Conservation (phyloP, 1,139 yeast species). For the Yamadazyma triangularis region DNA sequence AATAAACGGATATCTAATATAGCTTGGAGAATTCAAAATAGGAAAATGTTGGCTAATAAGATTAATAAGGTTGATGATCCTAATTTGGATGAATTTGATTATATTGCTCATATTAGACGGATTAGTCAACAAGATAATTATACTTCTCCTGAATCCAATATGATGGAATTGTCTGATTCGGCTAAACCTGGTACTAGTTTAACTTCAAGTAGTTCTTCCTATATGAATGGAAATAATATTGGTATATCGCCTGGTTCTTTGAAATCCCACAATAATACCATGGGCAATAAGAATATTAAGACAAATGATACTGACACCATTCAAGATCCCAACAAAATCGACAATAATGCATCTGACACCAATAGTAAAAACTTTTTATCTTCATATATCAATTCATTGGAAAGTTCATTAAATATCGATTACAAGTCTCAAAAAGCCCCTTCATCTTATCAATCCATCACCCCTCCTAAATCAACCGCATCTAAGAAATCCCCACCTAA, state of each 20-base stretch:
- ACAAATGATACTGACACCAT: neutral
- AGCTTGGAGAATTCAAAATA: slow-evolving; percentile 46
- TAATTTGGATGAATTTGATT: slow-evolving; percentile 41
- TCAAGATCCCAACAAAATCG: neutral
- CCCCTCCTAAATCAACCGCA: slow-evolving; percentile 16
- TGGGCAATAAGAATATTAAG: too few relatives aligned
- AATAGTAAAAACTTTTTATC: slow-evolving; percentile 26
- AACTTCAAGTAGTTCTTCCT: neutral
- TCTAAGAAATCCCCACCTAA: slow-evolving; percentile 11
- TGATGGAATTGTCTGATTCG: neutral
- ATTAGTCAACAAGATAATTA: slow-evolving; percentile 38
- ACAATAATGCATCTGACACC: slow-evolving; percentile 1
- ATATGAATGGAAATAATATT: neutral
- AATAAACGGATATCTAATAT: slow-evolving; percentile 41
- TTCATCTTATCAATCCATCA: slow-evolving; percentile 10
- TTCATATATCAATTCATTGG: slow-evolving; percentile 38
- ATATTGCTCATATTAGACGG: slow-evolving; percentile 43
- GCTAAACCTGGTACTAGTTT: neutral
- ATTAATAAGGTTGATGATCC: slow-evolving; percentile 16
- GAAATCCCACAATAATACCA: too few relatives aligned
- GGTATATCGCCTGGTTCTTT: neutral
- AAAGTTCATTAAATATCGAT: slow-evolving; percentile 30
- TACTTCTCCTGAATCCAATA: slow-evolving; percentile 6
- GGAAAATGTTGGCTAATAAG: slow-evolving; percentile 16
- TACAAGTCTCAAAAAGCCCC: slow-evolving; percentile 10